Evolutionary conservation across 2,329 filamentous ascomycete genomes (phyloP).

Genomic region (Parastagonospora nodorum): DNA sequence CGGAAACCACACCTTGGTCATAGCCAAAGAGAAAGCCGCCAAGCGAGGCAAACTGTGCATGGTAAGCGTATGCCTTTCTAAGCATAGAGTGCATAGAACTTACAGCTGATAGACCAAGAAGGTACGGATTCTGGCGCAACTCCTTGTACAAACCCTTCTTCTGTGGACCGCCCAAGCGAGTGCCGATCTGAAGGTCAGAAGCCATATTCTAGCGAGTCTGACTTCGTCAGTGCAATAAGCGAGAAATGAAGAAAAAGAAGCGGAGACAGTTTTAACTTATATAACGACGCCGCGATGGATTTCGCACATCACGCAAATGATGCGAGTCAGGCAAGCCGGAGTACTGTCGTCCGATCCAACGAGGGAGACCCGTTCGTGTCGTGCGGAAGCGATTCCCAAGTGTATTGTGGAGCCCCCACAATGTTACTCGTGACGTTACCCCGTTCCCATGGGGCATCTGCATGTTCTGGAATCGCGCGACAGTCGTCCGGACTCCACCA

Average conservation of each 20-base stretch:
- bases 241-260: neutral
- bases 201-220: conserved; percentile 5
- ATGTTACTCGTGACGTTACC: conserved; percentile 6
- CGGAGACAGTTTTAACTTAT: conserved; percentile 4
- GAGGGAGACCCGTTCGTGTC: conserved; percentile 7
- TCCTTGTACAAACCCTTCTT: conserved; percentile 26
- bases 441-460: conserved; percentile 2
- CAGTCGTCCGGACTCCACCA: conserved; percentile 25
- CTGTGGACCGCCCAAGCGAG: conserved; percentile 4
- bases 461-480: conserved; percentile 19
- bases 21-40: conserved; percentile 29
- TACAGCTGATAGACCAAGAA: conserved; percentile 24
- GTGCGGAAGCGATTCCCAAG: conserved; percentile 1
- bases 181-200: conserved; percentile 5
- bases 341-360: conserved; percentile 20
- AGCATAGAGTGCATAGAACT: neutral
- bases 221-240: neutral
- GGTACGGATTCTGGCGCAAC: conserved; percentile 25
- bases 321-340: conserved; percentile 17
- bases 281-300: conserved; percentile 4
- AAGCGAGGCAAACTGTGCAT: conserved; percentile 20
- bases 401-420: conserved; percentile 11
- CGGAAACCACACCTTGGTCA: conserved; percentile 25
- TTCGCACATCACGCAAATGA: conserved; percentile 3
- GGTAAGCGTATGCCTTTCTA: neutral